Percentiles rank a stretch among this genome's conserved stretches.
Evolutionary conservation across 306 rosid genomes (phyloP).

Genomic region (Rosa persica): DNA sequence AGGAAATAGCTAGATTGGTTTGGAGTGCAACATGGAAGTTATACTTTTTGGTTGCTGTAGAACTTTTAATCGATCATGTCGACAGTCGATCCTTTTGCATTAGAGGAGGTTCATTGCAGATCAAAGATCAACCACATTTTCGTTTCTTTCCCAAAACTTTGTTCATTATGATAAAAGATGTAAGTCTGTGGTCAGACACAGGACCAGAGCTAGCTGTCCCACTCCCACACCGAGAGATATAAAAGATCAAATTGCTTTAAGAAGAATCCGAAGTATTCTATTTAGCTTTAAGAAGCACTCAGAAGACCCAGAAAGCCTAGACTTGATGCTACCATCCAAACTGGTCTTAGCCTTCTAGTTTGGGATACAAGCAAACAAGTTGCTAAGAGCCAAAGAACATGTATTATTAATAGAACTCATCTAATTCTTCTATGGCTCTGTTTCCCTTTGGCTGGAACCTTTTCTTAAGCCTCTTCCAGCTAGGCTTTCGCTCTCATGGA

Average conservation of each 20-base stretch:
- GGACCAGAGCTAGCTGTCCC: slow-evolving; percentile 44
- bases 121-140: slow-evolving; percentile 1
- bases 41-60: not conserved
- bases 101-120: not conserved
- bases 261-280: slow-evolving; percentile 66
- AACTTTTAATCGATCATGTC: slow-evolving; percentile 8
- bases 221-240: slow-evolving; percentile 27
- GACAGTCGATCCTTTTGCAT: not conserved
- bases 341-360: slow-evolving; percentile 25
- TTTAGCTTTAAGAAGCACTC: slow-evolving; percentile 40
- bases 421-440: slow-evolving; percentile 25
- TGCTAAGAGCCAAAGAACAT: slow-evolving; percentile 39
- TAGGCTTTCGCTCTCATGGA: slow-evolving; percentile 43
- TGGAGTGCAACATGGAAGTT: not conserved
- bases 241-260: slow-evolving; percentile 27
- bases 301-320: slow-evolving; percentile 39
- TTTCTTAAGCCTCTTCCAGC: slow-evolving; percentile 42
- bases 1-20: not conserved
- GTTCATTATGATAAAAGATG: slow-evolving; percentile 32
- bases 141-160: slow-evolving; percentile 4
- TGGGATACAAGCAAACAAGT: slow-evolving; percentile 40
- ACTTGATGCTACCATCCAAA: slow-evolving; percentile 21
- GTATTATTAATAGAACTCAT: slow-evolving; percentile 27
- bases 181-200: slow-evolving; percentile 33
- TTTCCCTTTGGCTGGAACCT: slow-evolving; percentile 46